phyloP scores from a whole-genome alignment of 2,329 filamentous ascomycete species.

The Macroventuria anomochaeta region DNA sequence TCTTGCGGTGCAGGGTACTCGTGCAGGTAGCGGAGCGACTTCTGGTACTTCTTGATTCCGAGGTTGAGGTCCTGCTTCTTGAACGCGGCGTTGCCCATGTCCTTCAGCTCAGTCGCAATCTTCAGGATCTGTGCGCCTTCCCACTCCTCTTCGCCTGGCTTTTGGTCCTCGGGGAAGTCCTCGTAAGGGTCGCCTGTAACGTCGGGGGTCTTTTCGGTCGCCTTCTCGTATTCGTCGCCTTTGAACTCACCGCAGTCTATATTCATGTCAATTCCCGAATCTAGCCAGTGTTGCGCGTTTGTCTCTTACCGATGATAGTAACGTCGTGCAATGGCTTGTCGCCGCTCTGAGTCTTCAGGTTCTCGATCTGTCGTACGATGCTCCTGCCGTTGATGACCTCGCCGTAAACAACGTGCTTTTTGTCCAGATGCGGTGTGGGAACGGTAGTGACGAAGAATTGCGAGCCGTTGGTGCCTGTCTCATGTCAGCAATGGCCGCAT shows the following conservation, averaged over 20 bases:
- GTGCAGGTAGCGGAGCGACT: conserved; percentile 86
- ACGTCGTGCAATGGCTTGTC: conserved; percentile 82
- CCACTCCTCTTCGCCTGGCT: conserved; percentile 62
- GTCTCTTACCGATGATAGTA: conserved; percentile 60
- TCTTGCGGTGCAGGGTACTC: conserved; percentile 77
- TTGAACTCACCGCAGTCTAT: conserved; percentile 84
- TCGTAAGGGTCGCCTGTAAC: conserved; percentile 89
- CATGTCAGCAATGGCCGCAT: conserved; percentile 12
- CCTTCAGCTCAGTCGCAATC: conserved; percentile 86
- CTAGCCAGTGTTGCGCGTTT: neutral
- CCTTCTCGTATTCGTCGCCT: conserved; percentile 70
- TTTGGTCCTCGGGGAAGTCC: conserved; percentile 90
- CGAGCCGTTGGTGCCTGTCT: conserved; percentile 84
- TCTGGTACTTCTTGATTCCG: conserved; percentile 91
- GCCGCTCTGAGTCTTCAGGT: conserved; percentile 71
- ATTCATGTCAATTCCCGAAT: neutral
- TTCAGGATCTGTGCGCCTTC: conserved; percentile 72
- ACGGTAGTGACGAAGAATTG: conserved; percentile 99
- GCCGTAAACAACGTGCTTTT: conserved; percentile 97
- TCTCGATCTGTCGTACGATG: conserved; percentile 87
- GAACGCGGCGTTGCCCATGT: conserved; percentile 90
- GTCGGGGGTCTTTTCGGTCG: conserved; percentile 74
- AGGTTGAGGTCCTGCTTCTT: conserved; percentile 74
- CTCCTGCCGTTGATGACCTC: conserved; percentile 94
- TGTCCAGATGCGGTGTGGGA: conserved; percentile 90